Evolutionary conservation across 208 protist genomes (phyloP).

Genomic region (Crithidia sp.): DNA sequence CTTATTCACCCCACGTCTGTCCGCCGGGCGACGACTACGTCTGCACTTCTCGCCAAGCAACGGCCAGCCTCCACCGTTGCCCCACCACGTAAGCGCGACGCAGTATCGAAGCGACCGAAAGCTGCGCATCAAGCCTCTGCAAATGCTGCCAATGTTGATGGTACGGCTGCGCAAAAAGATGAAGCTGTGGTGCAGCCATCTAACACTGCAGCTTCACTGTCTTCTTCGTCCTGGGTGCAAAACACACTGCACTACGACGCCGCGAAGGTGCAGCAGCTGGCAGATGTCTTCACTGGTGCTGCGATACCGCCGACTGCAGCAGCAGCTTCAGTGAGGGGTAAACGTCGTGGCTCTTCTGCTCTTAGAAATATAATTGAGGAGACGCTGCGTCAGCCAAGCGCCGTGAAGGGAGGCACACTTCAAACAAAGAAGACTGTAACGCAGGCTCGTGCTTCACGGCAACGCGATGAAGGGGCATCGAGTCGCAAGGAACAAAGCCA

Average conservation of each 20-base stretch:
- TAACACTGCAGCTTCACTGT: background rate
- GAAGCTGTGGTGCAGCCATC: background rate
- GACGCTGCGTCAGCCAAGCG: slow-evolving; percentile 6
- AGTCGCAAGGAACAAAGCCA: too few relatives aligned
- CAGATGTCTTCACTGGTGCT: slow-evolving; percentile 18
- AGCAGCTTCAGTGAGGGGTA: background rate
- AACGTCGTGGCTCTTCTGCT: background rate
- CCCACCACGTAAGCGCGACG: too few relatives aligned
- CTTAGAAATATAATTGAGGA: background rate
- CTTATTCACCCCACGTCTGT: background rate
- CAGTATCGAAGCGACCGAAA: too few relatives aligned
- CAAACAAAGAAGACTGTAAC: too few relatives aligned
- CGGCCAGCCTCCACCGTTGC: background rate
- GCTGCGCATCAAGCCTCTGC: too few relatives aligned
- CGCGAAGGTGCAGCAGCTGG: slow-evolving; percentile 22
- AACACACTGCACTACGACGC: slow-evolving; percentile 24
- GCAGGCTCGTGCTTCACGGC: too few relatives aligned
- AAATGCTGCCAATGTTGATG: too few relatives aligned
- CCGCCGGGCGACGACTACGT: background rate
- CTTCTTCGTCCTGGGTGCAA: slow-evolving; percentile 15
- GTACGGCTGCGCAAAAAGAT: background rate
- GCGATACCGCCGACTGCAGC: background rate
- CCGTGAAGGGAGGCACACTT: background rate
- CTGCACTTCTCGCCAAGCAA: background rate
- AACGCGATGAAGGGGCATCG: too few relatives aligned